Base-by-base conservation (phyloP, 2,329 filamentous ascomycete species). In the Scedosporium apiospermum region DNA sequence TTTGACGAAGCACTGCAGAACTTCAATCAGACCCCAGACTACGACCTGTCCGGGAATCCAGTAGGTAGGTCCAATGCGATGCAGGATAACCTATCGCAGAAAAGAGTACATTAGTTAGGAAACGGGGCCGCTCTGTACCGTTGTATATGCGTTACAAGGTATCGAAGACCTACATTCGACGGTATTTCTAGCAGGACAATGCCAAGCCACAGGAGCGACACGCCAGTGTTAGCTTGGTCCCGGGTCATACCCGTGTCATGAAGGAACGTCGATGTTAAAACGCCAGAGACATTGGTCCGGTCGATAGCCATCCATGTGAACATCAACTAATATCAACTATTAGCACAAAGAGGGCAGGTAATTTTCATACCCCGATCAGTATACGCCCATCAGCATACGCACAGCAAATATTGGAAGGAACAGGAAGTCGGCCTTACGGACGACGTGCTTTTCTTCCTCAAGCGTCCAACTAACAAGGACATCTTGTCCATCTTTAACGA, bases 151-250 rank as follows among this genome's bases (percentile, higher is more conserved):
- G 5, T 10, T 58, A 16, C 18, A 16, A 5, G 6, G 26, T 58
- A 58, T 38, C 16, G 27, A 16, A 27, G 55, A 58, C 55, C 41
- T 34, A 58, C 55, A 16, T 58, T 58, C 30, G 55, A 58, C 16
- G 55, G 55, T 58, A 58, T 58, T 58, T 58, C 55, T 30, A 58
- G 55, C 55, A 58, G 12, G 26, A 58, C 55, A 27, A 58, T 58
- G 27, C 55, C 55, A 41, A 58, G 55, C 55, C 55, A 58, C 14
- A 58, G 55, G 55, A 58, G 21, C 14, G 55, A 58, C 26, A 58
- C 55, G n/a, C 55, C 55, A 2, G 26, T 58, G 55, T 58, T 58
- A 34, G 55, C 55, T 18, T 58, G 55, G 55, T 58, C 55, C 16
- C 55, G 55, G 21, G 55, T 58, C 26, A 58, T 58, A 18, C 55